Evolutionary conservation across 2,329 filamentous ascomycete species (phyloP).

Genomic region (Lojkania enalia): DNA sequence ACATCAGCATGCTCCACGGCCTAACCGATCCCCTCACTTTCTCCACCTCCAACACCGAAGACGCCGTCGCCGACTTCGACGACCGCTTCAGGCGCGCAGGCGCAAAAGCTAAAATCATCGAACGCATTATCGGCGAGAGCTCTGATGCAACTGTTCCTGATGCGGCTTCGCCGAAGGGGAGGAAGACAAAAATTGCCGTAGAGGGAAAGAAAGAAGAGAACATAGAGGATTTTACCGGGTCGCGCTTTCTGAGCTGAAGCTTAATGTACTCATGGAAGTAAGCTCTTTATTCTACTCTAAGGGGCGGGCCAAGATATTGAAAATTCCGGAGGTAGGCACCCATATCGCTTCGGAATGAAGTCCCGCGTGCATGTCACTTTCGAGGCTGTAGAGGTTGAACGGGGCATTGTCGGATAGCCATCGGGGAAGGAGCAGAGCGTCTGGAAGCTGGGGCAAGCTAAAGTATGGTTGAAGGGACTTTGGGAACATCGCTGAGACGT

Average conservation of each 20-base stretch:
- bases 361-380: too few relatives aligned
- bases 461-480: too few relatives aligned
- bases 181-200: constrained; percentile 22
- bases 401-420: too few relatives aligned
- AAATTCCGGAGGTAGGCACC: too few relatives aligned
- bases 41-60: constrained; percentile 80
- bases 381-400: too few relatives aligned
- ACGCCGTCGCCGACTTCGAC: constrained; percentile 88
- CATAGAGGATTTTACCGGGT: constrained; percentile 41
- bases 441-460: too few relatives aligned
- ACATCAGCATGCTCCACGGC: constrained; percentile 73
- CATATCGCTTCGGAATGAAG: too few relatives aligned
- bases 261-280: too few relatives aligned
- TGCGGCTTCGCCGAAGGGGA: constrained; percentile 10
- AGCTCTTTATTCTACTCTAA: too few relatives aligned
- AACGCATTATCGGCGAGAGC: constrained; percentile 62
- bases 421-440: too few relatives aligned
- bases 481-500: too few relatives aligned
- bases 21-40: constrained; percentile 79
- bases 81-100: constrained; percentile 81
- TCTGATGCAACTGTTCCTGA: not conserved
- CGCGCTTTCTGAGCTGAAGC: constrained; percentile 28
- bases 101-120: constrained; percentile 83
- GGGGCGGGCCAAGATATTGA: too few relatives aligned
- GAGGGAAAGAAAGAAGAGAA: constrained; percentile 30